Evolutionary conservation across 129 eudicot genomes (phyloP).

Genomic region (Chrysanthemum lavandulifolium): DNA sequence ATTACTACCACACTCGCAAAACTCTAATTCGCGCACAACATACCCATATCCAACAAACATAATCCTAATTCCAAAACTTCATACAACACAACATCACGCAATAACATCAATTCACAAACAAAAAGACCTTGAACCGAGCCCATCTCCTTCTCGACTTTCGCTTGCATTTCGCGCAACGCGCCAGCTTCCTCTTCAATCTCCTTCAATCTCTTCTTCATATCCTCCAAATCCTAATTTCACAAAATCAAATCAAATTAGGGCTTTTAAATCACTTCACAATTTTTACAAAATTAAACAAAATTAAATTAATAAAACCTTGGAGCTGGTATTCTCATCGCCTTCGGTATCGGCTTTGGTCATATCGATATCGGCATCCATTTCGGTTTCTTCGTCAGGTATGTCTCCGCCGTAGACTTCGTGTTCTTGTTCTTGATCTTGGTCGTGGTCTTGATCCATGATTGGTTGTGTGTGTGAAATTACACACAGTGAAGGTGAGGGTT

Average conservation of each 20-base stretch:
- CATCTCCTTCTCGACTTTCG: constrained; percentile 75
- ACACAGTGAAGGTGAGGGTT: constrained; percentile 17
- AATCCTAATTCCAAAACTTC: too few species aligned
- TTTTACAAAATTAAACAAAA: background rate
- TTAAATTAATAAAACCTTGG: constrained; percentile 35
- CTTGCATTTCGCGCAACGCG: constrained; percentile 78
- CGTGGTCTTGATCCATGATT: constrained; percentile 31
- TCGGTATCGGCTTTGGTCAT: constrained; percentile 44
- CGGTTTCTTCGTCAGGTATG: constrained; percentile 57
- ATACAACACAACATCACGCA: too few species aligned
- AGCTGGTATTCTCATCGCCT: constrained; percentile 38
- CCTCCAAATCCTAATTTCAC: constrained; percentile 53
- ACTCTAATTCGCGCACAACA: too few species aligned
- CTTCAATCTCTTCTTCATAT: constrained; percentile 68
- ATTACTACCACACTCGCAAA: too few species aligned
- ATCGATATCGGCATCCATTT: constrained; percentile 61
- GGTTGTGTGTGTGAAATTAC: constrained; percentile 17
- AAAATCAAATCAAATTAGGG: constrained; percentile 26
- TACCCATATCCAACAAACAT: too few species aligned
- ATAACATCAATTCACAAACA: too few species aligned
- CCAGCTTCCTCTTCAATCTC: constrained; percentile 85
- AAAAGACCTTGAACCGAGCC: constrained; percentile 54
- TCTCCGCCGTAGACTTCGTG: constrained; percentile 70
- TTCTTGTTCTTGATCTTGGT: constrained; percentile 54
- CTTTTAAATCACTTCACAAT: constrained; percentile 25